Evolutionary conservation across 192 early-diverging fungal species (phyloP).

Genomic region (Backusella morwellensis): DNA sequence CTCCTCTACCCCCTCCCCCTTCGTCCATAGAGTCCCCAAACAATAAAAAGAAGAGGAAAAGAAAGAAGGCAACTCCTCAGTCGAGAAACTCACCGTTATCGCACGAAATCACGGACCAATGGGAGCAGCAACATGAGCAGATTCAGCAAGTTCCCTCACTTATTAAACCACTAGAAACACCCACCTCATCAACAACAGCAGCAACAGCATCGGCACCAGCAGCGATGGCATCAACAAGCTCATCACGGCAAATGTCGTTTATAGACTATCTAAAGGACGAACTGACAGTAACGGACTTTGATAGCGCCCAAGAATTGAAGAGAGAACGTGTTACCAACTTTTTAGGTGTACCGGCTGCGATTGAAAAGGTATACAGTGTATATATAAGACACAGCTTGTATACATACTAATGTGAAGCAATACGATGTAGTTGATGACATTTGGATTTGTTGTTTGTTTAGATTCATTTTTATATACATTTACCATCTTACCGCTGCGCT

Average conservation of each 20-base stretch:
- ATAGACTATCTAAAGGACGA: conserved; percentile 65
- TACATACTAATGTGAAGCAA: background rate
- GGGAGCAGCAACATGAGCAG: background rate
- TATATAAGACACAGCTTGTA: too few relatives aligned
- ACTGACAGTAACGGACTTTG: conserved; percentile 62
- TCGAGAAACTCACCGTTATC: background rate
- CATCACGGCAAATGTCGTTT: conserved; percentile 33
- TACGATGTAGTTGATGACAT: conserved; percentile 67
- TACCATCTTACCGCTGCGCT: conserved; percentile 88
- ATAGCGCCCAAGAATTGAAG: conserved; percentile 79
- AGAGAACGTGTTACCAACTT: conserved; percentile 85
- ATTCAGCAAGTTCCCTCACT: background rate
- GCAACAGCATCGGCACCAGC: background rate
- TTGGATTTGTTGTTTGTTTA: conserved; percentile 89
- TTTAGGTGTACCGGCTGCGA: conserved; percentile 79
- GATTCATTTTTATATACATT: conserved; percentile 96
- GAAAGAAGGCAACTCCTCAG: background rate
- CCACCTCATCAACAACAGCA: background rate
- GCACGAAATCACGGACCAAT: background rate
- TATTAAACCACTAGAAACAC: background rate
- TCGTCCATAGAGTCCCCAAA: background rate
- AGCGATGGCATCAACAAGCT: background rate
- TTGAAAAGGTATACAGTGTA: conserved; percentile 70
- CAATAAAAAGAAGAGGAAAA: conserved; percentile 2
- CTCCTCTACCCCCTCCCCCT: background rate